Base-by-base conservation (phyloP, 768 basidiomycete species). In the Boletellus ananas region DNA sequence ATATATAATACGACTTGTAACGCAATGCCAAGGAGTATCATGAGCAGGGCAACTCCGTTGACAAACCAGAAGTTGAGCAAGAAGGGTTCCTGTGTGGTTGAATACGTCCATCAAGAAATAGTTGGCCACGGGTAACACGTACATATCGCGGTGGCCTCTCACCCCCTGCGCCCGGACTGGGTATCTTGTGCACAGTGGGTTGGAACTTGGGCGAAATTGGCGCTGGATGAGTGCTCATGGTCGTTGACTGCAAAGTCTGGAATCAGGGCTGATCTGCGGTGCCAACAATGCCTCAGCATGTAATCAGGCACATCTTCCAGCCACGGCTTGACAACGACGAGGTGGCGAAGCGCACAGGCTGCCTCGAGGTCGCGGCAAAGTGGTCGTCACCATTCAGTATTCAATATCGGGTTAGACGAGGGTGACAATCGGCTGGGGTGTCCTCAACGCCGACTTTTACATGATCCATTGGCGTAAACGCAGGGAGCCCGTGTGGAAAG, bases 101-200 rank as follows among this genome's bases (percentile, higher is more conserved):
- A 49, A 25, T 20, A 14, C 11, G 35, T 16, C 33, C 6, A 7
- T 50, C 34, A 17, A n/a, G 9, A 35, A 34, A 17, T 23, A 9
- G 8, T 17, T n/a, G n/a, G 11, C 14, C 2, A 36, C 34, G 27
- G 6, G 34, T 29, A 16, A 6, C 21, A 62, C 76, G 40, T 45
- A 80, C 80, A 68, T 71, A 79, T 59, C 70, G 72, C 27, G 70
- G 67, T 13, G 74, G 68, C 11, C 69, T 68, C 43, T 67, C 60
- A 14, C 61, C 46, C 4, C 23, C 23, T 21, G 59, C 59, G 27
- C 63, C 70, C 13, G 74, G 73, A 2, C 76, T 66, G 13, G 80
- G 81, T 56, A 82, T 80, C 23, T 75, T 63, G 44, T 79, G 70
- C 2, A 74, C 72, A 2, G 76, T 74, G 39, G 74, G 74, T 49